Evolutionary conservation across 2,329 filamentous ascomycete genomes (phyloP).

Genomic region (Fonsecaea multimorphosa): DNA sequence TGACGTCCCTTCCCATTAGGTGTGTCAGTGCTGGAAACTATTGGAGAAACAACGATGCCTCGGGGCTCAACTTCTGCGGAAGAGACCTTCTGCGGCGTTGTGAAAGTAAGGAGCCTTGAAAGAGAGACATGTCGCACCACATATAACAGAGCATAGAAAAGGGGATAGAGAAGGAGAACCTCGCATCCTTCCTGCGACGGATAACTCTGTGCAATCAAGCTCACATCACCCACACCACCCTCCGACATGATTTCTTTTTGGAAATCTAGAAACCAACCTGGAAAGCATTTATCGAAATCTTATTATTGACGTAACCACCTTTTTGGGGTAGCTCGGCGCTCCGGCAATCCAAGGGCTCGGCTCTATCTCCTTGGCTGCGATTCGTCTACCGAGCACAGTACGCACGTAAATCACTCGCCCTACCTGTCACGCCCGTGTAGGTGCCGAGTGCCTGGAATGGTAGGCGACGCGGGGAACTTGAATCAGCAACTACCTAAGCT

Average conservation of each 20-base stretch:
- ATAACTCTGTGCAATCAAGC: background rate
- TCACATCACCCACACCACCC: background rate
- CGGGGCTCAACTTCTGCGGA: background rate
- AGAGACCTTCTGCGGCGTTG: slow-evolving; percentile 2
- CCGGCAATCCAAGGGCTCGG: background rate
- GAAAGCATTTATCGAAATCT: background rate
- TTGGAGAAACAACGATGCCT: background rate
- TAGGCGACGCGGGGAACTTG: slow-evolving; percentile 1
- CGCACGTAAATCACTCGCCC: background rate
- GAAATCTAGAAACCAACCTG: background rate
- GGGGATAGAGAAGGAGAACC: background rate
- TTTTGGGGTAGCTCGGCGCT: background rate
- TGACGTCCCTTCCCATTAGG: slow-evolving; percentile 32
- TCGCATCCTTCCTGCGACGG: background rate
- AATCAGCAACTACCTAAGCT: background rate
- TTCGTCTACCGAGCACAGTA: background rate
- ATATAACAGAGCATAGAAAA: background rate
- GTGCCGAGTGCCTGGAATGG: background rate
- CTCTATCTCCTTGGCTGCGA: background rate
- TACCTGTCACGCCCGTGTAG: no score
- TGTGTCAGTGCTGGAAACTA: background rate
- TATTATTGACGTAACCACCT: background rate
- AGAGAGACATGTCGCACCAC: background rate
- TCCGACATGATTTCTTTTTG: background rate
- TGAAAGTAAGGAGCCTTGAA: background rate